phyloP scores from a whole-genome alignment of 345 rosid genomes.

The Eucalyptus victrix region DNA sequence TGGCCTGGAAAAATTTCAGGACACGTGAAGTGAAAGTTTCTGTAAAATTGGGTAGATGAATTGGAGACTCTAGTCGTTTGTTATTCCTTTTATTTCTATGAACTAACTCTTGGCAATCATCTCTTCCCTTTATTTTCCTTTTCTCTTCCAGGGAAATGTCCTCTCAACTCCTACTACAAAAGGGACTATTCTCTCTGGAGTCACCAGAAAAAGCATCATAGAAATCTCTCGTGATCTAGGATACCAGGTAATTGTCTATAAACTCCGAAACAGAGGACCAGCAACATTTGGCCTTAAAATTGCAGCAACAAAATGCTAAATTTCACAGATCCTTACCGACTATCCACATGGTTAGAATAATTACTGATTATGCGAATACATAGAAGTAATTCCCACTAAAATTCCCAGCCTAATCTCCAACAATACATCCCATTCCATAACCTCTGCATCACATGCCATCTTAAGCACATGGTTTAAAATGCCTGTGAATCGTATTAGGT shows the following conservation, averaged over 20 bases:
- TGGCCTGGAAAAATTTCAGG: neutral
- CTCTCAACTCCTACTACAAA: constrained; percentile 60
- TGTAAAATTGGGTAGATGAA: neutral
- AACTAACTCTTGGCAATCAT: neutral
- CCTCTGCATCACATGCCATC: neutral
- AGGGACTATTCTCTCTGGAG: constrained; percentile 73
- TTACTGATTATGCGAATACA: neutral
- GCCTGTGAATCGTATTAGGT: constrained; percentile 14
- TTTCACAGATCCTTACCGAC: neutral
- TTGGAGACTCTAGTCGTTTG: neutral
- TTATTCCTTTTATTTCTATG: neutral
- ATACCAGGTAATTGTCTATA: constrained; percentile 30
- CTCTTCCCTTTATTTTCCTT: neutral
- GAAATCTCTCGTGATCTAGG: constrained; percentile 64
- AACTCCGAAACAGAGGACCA: neutral
- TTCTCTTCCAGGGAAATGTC: constrained; percentile 30
- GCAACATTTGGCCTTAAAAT: neutral
- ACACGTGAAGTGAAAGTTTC: neutral
- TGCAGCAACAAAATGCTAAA: neutral
- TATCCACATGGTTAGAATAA: neutral
- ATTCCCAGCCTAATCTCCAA: neutral
- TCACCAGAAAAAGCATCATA: constrained; percentile 65
- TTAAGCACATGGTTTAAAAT: neutral
- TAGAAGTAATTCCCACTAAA: neutral
- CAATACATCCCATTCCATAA: neutral